Conservation (phyloP, 2,329 filamentous ascomycete genomes). For the Epichloe festucae region DNA sequence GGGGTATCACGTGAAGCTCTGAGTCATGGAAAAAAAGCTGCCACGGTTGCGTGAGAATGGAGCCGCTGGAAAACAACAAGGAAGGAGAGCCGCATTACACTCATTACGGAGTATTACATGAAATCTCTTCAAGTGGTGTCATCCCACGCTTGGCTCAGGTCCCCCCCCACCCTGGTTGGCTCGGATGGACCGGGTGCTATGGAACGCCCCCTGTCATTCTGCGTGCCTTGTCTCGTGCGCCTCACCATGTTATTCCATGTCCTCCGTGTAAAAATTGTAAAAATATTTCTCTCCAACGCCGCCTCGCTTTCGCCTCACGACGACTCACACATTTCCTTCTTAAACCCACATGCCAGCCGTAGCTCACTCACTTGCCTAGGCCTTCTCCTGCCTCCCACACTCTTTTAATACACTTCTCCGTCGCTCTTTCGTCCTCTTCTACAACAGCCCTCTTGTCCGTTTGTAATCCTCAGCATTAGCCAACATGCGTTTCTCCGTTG, state of each 20-base stretch:
- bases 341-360: slow-evolving; percentile 12
- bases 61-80: no score
- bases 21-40: no score
- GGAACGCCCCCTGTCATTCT: neutral
- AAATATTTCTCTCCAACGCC: neutral
- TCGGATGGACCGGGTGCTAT: no score
- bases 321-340: neutral
- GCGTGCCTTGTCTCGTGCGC: neutral
- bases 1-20: no score
- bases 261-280: no score
- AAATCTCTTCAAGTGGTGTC: no score
- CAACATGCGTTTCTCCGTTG: slow-evolving; percentile 44
- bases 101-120: no score
- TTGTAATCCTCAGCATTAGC: slow-evolving; percentile 2
- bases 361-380: slow-evolving; percentile 12
- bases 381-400: slow-evolving; percentile 17
- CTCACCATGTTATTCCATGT: slow-evolving; percentile 1
- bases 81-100: no score
- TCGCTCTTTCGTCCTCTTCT: slow-evolving; percentile 7
- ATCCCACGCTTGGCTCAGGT: neutral
- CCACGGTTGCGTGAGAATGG: no score
- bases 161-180: no score
- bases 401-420: slow-evolving; percentile 13
- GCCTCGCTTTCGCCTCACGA: slow-evolving; percentile 9
- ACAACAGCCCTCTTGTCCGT: neutral